phyloP scores from a whole-genome alignment of 1,139 yeast species.

The Lodderomyces metapsilosis region DNA sequence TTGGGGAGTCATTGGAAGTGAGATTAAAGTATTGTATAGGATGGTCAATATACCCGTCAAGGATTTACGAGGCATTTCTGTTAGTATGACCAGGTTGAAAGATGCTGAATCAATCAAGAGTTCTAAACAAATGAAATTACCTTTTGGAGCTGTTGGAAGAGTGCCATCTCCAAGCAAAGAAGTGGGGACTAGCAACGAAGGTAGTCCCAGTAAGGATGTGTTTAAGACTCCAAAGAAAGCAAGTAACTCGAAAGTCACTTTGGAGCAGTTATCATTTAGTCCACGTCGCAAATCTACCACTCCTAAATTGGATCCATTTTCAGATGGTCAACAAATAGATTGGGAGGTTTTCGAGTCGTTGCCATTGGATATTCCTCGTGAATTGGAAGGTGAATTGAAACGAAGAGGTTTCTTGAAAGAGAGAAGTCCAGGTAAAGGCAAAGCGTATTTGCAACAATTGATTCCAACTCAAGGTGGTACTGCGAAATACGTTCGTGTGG shows the following conservation, averaged over 20 bases:
- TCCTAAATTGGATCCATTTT: conserved; percentile 5
- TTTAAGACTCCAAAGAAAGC: background rate
- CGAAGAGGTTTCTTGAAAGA: conserved; percentile 29
- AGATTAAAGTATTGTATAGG: conserved; percentile 56
- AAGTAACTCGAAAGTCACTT: conserved; percentile 15
- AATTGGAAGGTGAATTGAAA: conserved; percentile 44
- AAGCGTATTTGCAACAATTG: conserved; percentile 40
- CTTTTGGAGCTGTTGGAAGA: conserved; percentile 22
- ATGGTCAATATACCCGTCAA: conserved; percentile 57
- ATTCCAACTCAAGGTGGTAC: conserved; percentile 35
- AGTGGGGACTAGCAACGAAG: too few relatives aligned
- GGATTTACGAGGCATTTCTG: conserved; percentile 78
- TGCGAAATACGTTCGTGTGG: conserved; percentile 35
- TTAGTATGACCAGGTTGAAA: conserved; percentile 59
- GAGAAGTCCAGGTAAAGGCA: conserved; percentile 18
- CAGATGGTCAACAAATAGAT: conserved; percentile 33
- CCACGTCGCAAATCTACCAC: background rate
- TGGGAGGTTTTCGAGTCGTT: conserved; percentile 54
- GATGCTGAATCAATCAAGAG: conserved; percentile 30
- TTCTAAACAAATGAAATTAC: conserved; percentile 43
- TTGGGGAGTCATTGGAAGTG: conserved; percentile 58
- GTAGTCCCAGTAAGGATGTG: background rate
- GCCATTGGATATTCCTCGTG: conserved; percentile 52
- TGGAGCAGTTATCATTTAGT: background rate
- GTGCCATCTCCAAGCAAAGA: background rate